A percentile compares a stretch with the other conserved stretches of the same genome.
phyloP scores from a whole-genome alignment of 441 rosid genomes.

The Hypseocharis bilobata region DNA sequence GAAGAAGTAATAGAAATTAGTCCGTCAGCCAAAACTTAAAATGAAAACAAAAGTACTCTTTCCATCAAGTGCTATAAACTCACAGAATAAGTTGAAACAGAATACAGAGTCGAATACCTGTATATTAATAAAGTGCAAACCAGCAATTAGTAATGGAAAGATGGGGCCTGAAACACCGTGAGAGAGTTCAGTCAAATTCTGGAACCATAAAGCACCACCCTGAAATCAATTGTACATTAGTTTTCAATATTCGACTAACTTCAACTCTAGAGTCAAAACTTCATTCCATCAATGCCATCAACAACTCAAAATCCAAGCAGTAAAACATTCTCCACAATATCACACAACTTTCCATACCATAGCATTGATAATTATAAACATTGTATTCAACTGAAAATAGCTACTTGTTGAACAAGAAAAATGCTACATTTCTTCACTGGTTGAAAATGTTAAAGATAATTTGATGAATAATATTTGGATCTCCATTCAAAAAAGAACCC shows the following conservation, averaged over 20 bases:
- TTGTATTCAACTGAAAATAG: neutral
- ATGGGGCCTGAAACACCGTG: conserved; percentile 52
- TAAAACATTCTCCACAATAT: neutral
- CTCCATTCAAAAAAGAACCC: neutral
- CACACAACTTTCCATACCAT: neutral
- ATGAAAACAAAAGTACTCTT: neutral
- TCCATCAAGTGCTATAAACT: neutral
- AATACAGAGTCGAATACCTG: conserved; percentile 40
- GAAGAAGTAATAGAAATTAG: neutral
- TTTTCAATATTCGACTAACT: conserved; percentile 13
- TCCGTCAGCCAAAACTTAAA: neutral
- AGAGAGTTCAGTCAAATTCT: conserved; percentile 61
- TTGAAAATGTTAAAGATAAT: neutral
- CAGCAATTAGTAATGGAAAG: conserved; percentile 62
- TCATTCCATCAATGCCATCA: neutral
- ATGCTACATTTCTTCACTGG: neutral
- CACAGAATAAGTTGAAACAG: neutral
- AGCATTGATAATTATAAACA: neutral
- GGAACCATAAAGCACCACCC: conserved; percentile 95
- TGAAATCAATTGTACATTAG: conserved; percentile 33
- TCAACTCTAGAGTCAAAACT: neutral
- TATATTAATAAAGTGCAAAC: conserved; percentile 62
- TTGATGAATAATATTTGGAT: too few relatives aligned
- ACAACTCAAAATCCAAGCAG: neutral
- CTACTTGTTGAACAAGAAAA: neutral